Conservation (phyloP, 176 grass and related monocot genomes). For the Chrysopogon serrulatus region DNA sequence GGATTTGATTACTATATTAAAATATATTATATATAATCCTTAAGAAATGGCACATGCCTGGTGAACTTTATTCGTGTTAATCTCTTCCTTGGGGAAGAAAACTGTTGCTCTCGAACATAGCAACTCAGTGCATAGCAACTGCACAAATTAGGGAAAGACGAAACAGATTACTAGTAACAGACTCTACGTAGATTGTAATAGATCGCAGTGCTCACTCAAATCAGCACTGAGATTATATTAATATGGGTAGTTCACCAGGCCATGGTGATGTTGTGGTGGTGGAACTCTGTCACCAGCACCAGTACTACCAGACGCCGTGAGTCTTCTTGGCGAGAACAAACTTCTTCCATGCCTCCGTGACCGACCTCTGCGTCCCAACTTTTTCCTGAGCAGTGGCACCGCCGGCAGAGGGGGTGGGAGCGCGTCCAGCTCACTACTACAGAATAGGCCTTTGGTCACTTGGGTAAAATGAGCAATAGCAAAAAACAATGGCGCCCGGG, state of each 20-base stretch:
- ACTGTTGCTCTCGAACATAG: not conserved
- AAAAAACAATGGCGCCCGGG: too few relatives aligned
- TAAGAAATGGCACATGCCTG: not conserved
- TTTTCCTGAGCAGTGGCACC: slow-evolving; percentile 16
- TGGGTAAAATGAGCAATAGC: too few relatives aligned
- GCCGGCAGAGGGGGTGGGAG: slow-evolving; percentile 30
- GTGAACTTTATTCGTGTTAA: not conserved
- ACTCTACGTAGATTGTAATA: not conserved
- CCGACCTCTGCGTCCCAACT: slow-evolving; percentile 54
- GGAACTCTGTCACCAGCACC: slow-evolving; percentile 46
- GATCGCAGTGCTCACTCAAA: not conserved
- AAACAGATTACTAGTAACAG: slow-evolving; percentile 14
- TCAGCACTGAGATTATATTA: not conserved
- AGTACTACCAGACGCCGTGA: slow-evolving; percentile 72
- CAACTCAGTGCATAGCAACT: not conserved
- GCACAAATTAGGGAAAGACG: not conserved
- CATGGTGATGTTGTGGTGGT: not conserved
- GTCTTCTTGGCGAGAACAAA: slow-evolving; percentile 58
- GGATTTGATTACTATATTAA: too few relatives aligned
- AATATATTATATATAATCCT: too few relatives aligned
- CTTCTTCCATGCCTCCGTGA: slow-evolving; percentile 70
- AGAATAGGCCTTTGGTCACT: too few relatives aligned
- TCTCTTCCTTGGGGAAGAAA: not conserved
- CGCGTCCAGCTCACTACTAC: slow-evolving; percentile 77
- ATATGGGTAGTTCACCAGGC: not conserved